Base-by-base conservation (phyloP, 2,329 filamentous ascomycete species). In the Xylariaceae sp. region DNA sequence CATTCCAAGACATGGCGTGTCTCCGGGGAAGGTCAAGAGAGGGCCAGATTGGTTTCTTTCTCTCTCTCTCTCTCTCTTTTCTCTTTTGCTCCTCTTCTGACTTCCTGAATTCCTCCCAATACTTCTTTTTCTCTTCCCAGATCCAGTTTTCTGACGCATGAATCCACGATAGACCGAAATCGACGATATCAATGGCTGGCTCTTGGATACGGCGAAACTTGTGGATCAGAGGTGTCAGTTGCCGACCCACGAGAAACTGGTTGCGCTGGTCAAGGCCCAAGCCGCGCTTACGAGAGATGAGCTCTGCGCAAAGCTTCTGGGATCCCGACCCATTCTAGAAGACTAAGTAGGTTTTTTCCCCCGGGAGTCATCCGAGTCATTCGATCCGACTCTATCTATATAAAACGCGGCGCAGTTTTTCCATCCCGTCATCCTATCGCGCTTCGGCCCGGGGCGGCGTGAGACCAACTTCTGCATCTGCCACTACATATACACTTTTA, bases 181-280 rank as follows among this genome's bases (percentile, higher is more conserved):
- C 40, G 50, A 58, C 30, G 58, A 58, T 59, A 78, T 85, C 61
- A 85, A 84, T 63, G 82, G 82, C 51, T 84, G 79, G 75, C 68
- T 84, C 19, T 69, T 78, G 35, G 76, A 77, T 40, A 77, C 69
- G 62, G 76, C 74, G 4, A 64, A 60, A 19, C 72, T 72, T 32
- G 67, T 79, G 3, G 66, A 66, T 40, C 56, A 60, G 19, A 64
- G 62, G 19, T 51, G 73, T 8, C 66, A 71, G 49, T 64, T 76
- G 47, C 62, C 67, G 32, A 67, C 66, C 5, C 73, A 81, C 62
- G 66, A 68, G 59, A 70, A 61, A 51, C 61, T 81, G 35, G 67
- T 79, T 11, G 60, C 66, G 34, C 63, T 80, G 44, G 75, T 81
- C 8, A 73, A 76, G 60, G 62, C 60, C 3, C 64, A 67, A 27